These are phyloP conservation scores for Cymodocea nodosa DNA, from an alignment of 116 monocot species.

Conservation along the genomic window DNA sequence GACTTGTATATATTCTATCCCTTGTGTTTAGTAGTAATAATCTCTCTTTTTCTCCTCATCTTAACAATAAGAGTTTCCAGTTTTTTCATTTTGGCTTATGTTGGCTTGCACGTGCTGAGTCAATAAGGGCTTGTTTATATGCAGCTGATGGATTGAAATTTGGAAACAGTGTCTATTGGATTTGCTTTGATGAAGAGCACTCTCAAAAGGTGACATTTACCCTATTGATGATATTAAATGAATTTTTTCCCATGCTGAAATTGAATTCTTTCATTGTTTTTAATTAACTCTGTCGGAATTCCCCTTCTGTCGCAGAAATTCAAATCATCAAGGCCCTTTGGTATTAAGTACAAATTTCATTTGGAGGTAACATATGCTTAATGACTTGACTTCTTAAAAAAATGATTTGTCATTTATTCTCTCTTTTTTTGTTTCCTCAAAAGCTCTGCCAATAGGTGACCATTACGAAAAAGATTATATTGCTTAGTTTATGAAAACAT, in stretches of 20 bases:
- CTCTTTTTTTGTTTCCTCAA: neutral
- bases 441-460: neutral
- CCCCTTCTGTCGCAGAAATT: constrained; percentile 60
- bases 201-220: constrained; percentile 48
- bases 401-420: neutral
- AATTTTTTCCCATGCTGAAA: neutral
- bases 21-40: too few species aligned
- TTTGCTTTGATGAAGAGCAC: constrained; percentile 81
- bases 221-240: neutral
- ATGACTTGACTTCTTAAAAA: neutral
- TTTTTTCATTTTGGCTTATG: too few species aligned
- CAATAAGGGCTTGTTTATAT: neutral
- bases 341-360: constrained; percentile 95
- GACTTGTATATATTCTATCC: too few species aligned
- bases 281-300: neutral
- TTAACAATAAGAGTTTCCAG: too few species aligned
- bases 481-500: too few species aligned
- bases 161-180: constrained; percentile 87
- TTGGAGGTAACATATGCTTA: constrained; percentile 51
- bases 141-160: constrained; percentile 79
- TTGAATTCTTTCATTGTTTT: neutral
- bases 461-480: too few species aligned
- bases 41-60: too few species aligned
- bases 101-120: too few species aligned
- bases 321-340: constrained; percentile 67